A percentile compares a stretch with the other conserved stretches of the same genome.
Conservation (phyloP, 169 alveolate genomes). For the Theileria parva region DNA sequence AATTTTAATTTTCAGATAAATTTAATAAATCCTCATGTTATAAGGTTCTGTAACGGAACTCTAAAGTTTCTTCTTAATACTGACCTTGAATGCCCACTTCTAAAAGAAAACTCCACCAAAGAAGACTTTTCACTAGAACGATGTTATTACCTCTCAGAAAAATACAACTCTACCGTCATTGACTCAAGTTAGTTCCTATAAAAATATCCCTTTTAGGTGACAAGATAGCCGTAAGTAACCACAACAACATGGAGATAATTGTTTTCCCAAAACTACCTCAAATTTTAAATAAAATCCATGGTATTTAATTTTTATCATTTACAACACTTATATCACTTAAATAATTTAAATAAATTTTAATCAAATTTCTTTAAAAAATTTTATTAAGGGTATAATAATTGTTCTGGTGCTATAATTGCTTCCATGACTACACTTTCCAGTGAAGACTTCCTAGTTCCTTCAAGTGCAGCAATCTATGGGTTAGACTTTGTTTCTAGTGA, state of each 20-base stretch:
- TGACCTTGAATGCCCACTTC: slow-evolving; percentile 4
- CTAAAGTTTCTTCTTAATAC: slow-evolving; percentile 11
- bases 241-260: slow-evolving; percentile 37
- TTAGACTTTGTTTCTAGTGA: slow-evolving; percentile 34
- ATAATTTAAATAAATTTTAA: neutral
- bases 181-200: slow-evolving; percentile 27
- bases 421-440: slow-evolving; percentile 39
- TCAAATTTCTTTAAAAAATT: neutral
- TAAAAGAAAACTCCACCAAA: slow-evolving; percentile 9
- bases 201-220: neutral
- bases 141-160: slow-evolving; percentile 25
- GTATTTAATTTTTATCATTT: neutral
- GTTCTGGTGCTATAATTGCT: slow-evolving; percentile 53
- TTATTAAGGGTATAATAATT: slow-evolving; percentile 22
- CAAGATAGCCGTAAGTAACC: slow-evolving; percentile 14
- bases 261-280: slow-evolving; percentile 45
- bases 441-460: slow-evolving; percentile 21
- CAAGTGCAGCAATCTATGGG: slow-evolving; percentile 31
- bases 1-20: slow-evolving; percentile 12
- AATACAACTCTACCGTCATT: slow-evolving; percentile 36
- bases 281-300: slow-evolving; percentile 38
- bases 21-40: slow-evolving; percentile 13
- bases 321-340: neutral
- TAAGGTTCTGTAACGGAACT: slow-evolving; percentile 15
- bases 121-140: slow-evolving; percentile 13